A percentile compares a stretch with the other conserved stretches of the same genome.
phyloP scores from a whole-genome alignment of 2,329 filamentous ascomycete species.

The Colletotrichum lentis region DNA sequence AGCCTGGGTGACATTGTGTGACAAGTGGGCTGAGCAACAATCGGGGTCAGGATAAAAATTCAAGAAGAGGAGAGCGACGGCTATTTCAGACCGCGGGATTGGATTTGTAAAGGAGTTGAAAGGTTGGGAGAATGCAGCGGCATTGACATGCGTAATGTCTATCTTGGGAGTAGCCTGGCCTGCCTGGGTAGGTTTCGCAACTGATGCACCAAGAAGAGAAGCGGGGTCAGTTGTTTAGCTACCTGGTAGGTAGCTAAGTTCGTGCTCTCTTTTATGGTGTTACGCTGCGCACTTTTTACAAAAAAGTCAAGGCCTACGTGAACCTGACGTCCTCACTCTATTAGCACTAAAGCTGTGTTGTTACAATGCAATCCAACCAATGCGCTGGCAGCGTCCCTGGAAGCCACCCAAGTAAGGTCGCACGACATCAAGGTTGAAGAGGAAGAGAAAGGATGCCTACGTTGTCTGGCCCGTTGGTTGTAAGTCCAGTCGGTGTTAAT shows the following conservation, averaged over 20 bases:
- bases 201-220: neutral
- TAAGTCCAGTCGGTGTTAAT: neutral
- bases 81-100: neutral
- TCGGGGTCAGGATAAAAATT: neutral
- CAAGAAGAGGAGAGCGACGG: neutral
- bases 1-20: conserved; percentile 65
- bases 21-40: neutral
- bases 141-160: conserved; percentile 7
- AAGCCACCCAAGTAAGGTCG: neutral
- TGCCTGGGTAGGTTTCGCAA: neutral
- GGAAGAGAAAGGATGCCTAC: too few species aligned
- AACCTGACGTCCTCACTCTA: neutral
- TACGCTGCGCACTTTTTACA: neutral
- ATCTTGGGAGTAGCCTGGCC: neutral
- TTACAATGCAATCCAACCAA: neutral
- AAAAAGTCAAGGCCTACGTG: too few species aligned
- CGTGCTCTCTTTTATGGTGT: neutral
- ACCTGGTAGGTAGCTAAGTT: too few species aligned
- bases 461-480: neutral
- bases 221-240: too few species aligned
- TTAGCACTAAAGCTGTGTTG: neutral
- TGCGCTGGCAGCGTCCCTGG: neutral
- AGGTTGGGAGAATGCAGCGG: neutral
- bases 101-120: neutral
- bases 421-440: too few species aligned